Evolutionary conservation across 352 stramenopile genomes (phyloP).

Genomic region (Phytophthora citricola): DNA sequence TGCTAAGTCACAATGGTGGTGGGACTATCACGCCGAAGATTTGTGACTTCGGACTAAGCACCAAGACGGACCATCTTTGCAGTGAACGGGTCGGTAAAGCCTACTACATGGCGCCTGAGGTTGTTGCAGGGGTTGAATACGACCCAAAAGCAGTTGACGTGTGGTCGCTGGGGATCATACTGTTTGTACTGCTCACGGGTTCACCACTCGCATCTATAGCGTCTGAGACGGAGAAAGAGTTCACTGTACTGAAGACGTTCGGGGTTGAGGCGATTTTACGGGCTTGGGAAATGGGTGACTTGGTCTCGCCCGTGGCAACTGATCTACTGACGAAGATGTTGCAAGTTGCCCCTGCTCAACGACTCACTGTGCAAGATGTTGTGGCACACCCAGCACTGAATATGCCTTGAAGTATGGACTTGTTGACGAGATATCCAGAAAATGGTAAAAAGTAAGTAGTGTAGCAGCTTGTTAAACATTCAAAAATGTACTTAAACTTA

Average conservation of each 20-base stretch:
- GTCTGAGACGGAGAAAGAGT: background rate
- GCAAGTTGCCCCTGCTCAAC: background rate
- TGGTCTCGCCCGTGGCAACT: background rate
- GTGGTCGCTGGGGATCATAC: constrained; percentile 61
- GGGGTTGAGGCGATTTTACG: background rate
- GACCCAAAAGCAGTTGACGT: constrained; percentile 50
- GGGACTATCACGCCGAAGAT: constrained; percentile 26
- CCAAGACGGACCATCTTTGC: constrained; percentile 30
- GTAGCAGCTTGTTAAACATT: no score
- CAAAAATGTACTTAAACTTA: no score
- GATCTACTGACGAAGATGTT: background rate
- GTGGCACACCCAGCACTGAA: no score
- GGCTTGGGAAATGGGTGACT: background rate
- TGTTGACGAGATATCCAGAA: no score
- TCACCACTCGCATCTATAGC: constrained; percentile 43
- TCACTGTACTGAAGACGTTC: background rate
- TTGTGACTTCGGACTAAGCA: constrained; percentile 53
- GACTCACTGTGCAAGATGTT: no score
- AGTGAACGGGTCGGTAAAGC: constrained; percentile 48
- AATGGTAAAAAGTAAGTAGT: no score
- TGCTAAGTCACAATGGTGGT: constrained; percentile 35
- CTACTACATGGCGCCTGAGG: constrained; percentile 72
- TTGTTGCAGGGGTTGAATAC: constrained; percentile 41
- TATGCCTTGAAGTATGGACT: no score
- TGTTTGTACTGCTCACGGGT: constrained; percentile 65